A percentile compares a stretch with the other conserved stretches of the same genome.
phyloP scores from a whole-genome alignment of 1,284 basidiomycete species.

The Erythrobasidium hasegawianum region DNA sequence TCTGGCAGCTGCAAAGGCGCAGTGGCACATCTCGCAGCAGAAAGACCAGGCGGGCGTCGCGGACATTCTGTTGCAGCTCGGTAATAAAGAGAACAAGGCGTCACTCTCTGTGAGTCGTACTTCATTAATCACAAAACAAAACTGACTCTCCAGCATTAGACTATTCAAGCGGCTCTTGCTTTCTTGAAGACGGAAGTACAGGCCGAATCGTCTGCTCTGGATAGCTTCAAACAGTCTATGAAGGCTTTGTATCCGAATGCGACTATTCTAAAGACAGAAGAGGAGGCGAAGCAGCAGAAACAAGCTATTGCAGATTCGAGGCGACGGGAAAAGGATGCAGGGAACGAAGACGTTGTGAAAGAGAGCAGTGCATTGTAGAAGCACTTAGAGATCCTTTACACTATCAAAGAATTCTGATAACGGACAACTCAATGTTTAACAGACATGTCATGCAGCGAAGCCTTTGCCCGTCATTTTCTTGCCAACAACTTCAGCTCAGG shows the following conservation, averaged over 20 bases:
- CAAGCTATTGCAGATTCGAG: slow-evolving; percentile 3
- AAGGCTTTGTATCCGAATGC: slow-evolving; percentile 59
- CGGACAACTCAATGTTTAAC: too few relatives aligned
- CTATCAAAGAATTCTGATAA: too few relatives aligned
- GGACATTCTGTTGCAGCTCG: slow-evolving; percentile 57
- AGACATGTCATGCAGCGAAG: background rate
- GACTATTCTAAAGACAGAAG: slow-evolving; percentile 59
- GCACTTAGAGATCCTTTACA: too few relatives aligned
- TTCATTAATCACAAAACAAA: background rate
- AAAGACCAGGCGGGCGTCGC: slow-evolving; percentile 58
- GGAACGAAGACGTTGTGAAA: slow-evolving; percentile 60
- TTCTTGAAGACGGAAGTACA: slow-evolving; percentile 55
- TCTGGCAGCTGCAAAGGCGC: slow-evolving; percentile 61
- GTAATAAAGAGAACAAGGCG: slow-evolving; percentile 55
- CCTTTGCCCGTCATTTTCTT: background rate
- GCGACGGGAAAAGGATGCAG: slow-evolving; percentile 48
- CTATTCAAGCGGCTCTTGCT: slow-evolving; percentile 48
- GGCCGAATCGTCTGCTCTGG: slow-evolving; percentile 54
- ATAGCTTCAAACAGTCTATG: slow-evolving; percentile 60
- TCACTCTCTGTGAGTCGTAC: slow-evolving; percentile 56
- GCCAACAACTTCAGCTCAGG: background rate
- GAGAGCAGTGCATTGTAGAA: background rate
- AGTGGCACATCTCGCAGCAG: slow-evolving; percentile 54
- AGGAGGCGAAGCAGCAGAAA: background rate
- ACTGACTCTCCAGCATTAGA: too few relatives aligned